phyloP scores from a whole-genome alignment of 2,329 filamentous ascomycete genomes.

The Laburnicola sp. region DNA sequence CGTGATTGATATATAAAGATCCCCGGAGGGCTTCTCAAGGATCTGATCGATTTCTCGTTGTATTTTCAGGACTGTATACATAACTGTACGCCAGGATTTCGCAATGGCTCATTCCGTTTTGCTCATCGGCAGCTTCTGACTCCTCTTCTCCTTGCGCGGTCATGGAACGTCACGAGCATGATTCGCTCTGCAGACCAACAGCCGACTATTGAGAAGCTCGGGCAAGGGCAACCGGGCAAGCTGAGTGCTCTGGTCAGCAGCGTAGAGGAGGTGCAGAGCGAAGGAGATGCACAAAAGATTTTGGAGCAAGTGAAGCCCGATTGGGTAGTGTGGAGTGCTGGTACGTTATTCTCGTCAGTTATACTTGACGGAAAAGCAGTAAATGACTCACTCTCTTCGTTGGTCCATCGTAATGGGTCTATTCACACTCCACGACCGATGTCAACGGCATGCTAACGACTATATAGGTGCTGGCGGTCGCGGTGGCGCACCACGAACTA shows the following conservation, averaged over 20 bases:
- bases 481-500: slow-evolving; percentile 55
- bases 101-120: slow-evolving; percentile 56
- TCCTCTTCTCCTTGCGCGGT: slow-evolving; percentile 71
- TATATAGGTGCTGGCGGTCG: slow-evolving; percentile 58
- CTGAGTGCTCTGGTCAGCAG: slow-evolving; percentile 71
- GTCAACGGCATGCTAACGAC: background rate
- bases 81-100: background rate
- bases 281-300: slow-evolving; percentile 64
- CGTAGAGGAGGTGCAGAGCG: slow-evolving; percentile 69
- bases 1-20: too few species aligned
- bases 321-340: slow-evolving; percentile 70
- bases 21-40: too few species aligned
- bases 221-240: slow-evolving; percentile 61
- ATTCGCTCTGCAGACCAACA: slow-evolving; percentile 74
- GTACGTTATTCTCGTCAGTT: slow-evolving; percentile 44
- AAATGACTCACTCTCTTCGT: too few species aligned
- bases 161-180: slow-evolving; percentile 77
- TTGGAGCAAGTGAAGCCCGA: slow-evolving; percentile 64
- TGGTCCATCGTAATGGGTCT: background rate
- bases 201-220: slow-evolving; percentile 64
- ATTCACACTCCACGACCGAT: too few species aligned
- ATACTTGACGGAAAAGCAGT: background rate
- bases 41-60: too few species aligned
- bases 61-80: background rate
- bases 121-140: slow-evolving; percentile 76